phyloP scores from a whole-genome alignment of 257 asterid genomes.

The Cordia subcordata region DNA sequence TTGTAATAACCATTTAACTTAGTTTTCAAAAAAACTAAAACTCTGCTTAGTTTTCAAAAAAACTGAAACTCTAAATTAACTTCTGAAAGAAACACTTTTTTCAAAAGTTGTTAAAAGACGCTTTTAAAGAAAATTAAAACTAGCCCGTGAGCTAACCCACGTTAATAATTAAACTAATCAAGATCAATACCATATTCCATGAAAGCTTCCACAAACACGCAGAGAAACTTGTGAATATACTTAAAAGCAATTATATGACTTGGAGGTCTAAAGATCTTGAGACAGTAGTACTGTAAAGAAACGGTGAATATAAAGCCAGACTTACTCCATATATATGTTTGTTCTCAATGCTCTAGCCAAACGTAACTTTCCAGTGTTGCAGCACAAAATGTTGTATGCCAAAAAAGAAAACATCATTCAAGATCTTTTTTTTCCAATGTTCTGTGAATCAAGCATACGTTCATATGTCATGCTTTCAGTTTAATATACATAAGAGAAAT shows the following conservation, averaged over 20 bases:
- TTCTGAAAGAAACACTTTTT: no score
- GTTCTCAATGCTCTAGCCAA: slow-evolving; percentile 10
- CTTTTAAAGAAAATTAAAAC: no score
- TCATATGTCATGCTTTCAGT: background rate
- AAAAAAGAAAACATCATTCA: slow-evolving; percentile 7
- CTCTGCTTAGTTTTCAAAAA: no score
- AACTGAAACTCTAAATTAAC: no score
- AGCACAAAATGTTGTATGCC: background rate
- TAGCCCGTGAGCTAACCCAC: no score
- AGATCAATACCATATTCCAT: background rate
- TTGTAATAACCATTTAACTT: no score
- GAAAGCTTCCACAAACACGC: background rate
- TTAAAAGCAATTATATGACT: background rate
- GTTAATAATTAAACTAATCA: background rate
- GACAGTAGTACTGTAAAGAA: no score
- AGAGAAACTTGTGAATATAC: background rate
- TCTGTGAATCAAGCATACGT: slow-evolving; percentile 15
- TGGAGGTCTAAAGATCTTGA: background rate
- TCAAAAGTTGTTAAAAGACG: no score
- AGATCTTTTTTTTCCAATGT: slow-evolving; percentile 12
- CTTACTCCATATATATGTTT: background rate
- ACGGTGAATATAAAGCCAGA: background rate
- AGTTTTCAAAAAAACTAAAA: no score
- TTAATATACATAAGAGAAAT: slow-evolving; percentile 2
- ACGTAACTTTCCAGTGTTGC: slow-evolving; percentile 3